These are phyloP conservation scores for Datura wrightii DNA, from an alignment of 257 asterid species.

Conservation along the genomic window DNA sequence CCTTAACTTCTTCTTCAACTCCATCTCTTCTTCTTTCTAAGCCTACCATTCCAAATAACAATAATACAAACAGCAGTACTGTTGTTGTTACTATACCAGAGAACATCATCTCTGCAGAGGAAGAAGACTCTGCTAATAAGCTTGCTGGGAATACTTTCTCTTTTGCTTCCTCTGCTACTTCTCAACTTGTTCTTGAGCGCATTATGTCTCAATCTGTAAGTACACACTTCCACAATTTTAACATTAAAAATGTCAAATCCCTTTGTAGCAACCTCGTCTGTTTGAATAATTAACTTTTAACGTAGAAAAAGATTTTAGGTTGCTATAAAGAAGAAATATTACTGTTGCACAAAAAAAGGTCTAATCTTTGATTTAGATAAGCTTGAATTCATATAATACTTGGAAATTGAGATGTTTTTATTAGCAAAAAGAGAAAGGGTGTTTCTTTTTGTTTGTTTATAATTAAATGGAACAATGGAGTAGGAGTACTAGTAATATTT, in stretches of 20 bases:
- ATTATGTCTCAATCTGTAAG: slow-evolving; percentile 97
- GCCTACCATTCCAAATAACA: slow-evolving; percentile 3
- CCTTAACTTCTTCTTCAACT: slow-evolving; percentile 60
- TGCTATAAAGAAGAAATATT: too few species aligned
- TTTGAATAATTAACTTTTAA: too few species aligned
- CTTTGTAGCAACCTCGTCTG: too few species aligned
- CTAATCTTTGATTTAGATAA: neutral
- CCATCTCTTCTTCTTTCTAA: slow-evolving; percentile 41
- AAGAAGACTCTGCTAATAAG: slow-evolving; percentile 61
- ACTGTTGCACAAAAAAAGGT: too few species aligned
- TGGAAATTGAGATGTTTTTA: neutral
- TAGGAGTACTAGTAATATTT: neutral
- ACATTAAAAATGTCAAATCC: too few species aligned
- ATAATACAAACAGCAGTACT: neutral
- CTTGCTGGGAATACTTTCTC: slow-evolving; percentile 89
- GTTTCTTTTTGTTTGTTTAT: neutral
- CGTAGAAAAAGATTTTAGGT: too few species aligned
- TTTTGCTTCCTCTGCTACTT: slow-evolving; percentile 92
- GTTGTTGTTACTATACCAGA: slow-evolving; percentile 53
- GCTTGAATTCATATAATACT: neutral
- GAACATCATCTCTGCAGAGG: slow-evolving; percentile 51
- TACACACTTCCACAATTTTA: neutral
- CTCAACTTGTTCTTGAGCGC: slow-evolving; percentile 96
- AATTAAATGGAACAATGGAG: neutral
- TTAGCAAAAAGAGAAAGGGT: neutral